phyloP scores from a whole-genome alignment of 768 basidiomycete genomes.

The Boletus edulis region DNA sequence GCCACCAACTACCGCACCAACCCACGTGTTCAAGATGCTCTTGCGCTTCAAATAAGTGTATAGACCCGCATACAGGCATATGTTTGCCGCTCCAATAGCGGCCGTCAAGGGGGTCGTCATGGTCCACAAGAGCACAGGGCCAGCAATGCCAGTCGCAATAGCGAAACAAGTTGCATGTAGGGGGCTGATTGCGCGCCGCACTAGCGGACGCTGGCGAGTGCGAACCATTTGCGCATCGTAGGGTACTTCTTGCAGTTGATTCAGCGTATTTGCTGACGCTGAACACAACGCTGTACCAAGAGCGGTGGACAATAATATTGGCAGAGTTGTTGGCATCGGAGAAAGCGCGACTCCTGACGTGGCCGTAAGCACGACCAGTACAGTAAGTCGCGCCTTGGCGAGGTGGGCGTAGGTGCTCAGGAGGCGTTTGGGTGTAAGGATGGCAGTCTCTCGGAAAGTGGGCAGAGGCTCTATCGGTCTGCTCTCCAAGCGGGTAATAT shows the following conservation, averaged over 20 bases:
- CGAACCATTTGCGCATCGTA: slow-evolving; percentile 97
- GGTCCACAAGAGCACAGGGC: slow-evolving; percentile 72
- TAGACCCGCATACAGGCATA: slow-evolving; percentile 83
- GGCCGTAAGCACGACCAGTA: slow-evolving; percentile 82
- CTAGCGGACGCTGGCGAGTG: slow-evolving; percentile 84
- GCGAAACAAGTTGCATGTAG: slow-evolving; percentile 85
- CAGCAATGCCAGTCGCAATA: slow-evolving; percentile 68
- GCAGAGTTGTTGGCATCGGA: slow-evolving; percentile 80
- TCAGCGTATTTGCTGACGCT: slow-evolving; percentile 91
- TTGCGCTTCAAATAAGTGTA: slow-evolving; percentile 94
- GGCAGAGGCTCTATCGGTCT: slow-evolving; percentile 15
- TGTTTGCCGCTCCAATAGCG: slow-evolving; percentile 76
- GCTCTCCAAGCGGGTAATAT: slow-evolving; percentile 10
- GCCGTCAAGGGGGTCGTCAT: slow-evolving; percentile 89
- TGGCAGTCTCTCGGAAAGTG: slow-evolving; percentile 37
- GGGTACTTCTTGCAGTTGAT: slow-evolving; percentile 92
- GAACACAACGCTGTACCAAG: slow-evolving; percentile 88
- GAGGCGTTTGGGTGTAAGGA: slow-evolving; percentile 50
- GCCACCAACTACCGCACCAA: slow-evolving; percentile 88
- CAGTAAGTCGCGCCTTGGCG: slow-evolving; percentile 80
- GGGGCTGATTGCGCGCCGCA: slow-evolving; percentile 79
- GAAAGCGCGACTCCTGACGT: slow-evolving; percentile 93
- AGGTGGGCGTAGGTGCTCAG: slow-evolving; percentile 75
- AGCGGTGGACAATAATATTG: slow-evolving; percentile 83
- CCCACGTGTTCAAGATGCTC: slow-evolving; percentile 86